Conservation (phyloP, 257 asterid genomes). For the Ilex asprella region DNA sequence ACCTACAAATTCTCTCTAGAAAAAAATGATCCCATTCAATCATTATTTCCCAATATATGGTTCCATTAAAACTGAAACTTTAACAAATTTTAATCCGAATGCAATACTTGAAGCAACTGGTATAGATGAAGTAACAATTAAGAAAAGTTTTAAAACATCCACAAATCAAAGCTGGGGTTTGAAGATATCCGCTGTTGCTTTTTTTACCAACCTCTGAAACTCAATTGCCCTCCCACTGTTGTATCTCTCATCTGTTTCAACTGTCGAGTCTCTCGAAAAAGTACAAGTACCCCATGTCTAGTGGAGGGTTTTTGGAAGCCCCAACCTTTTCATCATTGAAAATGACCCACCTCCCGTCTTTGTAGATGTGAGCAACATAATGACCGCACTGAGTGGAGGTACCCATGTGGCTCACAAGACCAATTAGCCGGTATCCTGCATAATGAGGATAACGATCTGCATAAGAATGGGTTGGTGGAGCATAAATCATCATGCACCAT, state of each 20-base stretch:
- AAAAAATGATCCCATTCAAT: not conserved
- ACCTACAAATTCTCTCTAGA: too few relatives aligned
- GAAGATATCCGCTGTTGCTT: not conserved
- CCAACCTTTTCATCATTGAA: slow-evolving; percentile 93
- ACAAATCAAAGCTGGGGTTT: too few relatives aligned
- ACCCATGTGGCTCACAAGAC: slow-evolving; percentile 91
- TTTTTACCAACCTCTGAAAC: not conserved
- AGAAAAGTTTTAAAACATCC: not conserved
- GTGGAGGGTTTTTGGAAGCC: slow-evolving; percentile 71
- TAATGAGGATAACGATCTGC: slow-evolving; percentile 3
- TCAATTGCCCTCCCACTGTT: not conserved
- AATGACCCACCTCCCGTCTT: slow-evolving; percentile 87
- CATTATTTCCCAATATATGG: not conserved
- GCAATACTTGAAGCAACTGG: too few relatives aligned
- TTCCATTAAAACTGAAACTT: not conserved
- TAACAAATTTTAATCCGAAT: not conserved
- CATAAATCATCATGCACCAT: too few relatives aligned
- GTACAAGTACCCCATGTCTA: slow-evolving; percentile 93
- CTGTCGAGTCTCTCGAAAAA: slow-evolving; percentile 75
- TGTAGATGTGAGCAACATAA: slow-evolving; percentile 82
- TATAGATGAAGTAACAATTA: not conserved
- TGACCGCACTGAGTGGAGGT: slow-evolving; percentile 98
- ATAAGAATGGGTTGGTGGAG: not conserved
- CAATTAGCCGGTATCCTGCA: slow-evolving; percentile 71
- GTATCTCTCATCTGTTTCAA: slow-evolving; percentile 11